These are phyloP conservation scores for Spathaspora gorwiae DNA, from an alignment of 805 yeast genomes.

Conservation along the genomic window DNA sequence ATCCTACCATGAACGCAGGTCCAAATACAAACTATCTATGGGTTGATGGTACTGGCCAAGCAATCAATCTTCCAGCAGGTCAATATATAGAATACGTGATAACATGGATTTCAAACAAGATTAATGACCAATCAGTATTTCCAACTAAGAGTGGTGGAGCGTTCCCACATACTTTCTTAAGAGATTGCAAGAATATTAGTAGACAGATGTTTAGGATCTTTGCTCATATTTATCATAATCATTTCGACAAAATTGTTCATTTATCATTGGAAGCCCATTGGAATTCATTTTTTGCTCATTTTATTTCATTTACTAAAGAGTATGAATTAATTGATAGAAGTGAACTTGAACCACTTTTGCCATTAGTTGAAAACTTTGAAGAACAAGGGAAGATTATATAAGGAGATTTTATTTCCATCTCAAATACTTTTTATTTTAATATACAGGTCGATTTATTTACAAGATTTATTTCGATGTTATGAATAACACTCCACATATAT, in stretches of 20 bases:
- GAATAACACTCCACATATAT: too few species aligned
- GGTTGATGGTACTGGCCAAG: constrained; percentile 74
- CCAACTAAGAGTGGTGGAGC: constrained; percentile 90
- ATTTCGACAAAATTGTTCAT: constrained; percentile 90
- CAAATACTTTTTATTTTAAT: not conserved
- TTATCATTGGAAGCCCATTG: constrained; percentile 92
- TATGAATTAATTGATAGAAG: constrained; percentile 73
- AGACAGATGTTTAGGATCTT: constrained; percentile 92
- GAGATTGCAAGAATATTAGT: constrained; percentile 81
- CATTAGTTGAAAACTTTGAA: constrained; percentile 76
- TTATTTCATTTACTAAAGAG: constrained; percentile 79
- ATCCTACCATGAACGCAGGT: constrained; percentile 95
- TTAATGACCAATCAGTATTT: constrained; percentile 83
- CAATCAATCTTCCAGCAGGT: constrained; percentile 83
- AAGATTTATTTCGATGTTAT: too few species aligned
- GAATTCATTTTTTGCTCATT: constrained; percentile 96
- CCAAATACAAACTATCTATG: constrained; percentile 87
- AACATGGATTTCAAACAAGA: constrained; percentile 82
- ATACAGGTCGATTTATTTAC: not conserved
- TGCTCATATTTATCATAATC: constrained; percentile 93
- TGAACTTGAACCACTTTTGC: constrained; percentile 75
- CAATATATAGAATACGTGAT: constrained; percentile 90
- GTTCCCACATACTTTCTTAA: constrained; percentile 79
- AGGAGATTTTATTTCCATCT: not conserved
- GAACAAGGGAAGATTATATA: constrained; percentile 75